Evolutionary conservation across 2,329 filamentous ascomycete genomes (phyloP), one percentile per base, ranked within the genome.

Genomic region (Aureobasidium sp.): DNA sequence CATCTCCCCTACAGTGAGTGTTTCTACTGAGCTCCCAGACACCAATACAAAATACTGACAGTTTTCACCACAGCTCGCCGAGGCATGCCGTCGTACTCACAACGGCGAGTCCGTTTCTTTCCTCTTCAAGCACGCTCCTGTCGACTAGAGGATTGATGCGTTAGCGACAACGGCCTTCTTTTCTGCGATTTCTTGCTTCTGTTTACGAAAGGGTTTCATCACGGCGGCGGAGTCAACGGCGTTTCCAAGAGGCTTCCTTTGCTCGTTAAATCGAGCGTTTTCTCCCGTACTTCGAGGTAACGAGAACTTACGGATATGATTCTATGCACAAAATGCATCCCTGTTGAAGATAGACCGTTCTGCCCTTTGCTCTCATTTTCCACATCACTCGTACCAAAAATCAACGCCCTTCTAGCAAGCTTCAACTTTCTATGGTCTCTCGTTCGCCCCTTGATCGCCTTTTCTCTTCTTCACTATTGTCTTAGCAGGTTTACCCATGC

Each of bases 1-100:
- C 75, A 90, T 97, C 69, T 91, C 88, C 70, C 88, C 90, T 46
- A 96, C 91, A 39, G 77, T 79, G 67, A 74, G 77, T 74, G 27
- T 9, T 34, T 12, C 17, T 7, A n/a, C 5, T 0, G 13, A 44
- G 42, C 52, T n/a, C 47, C 15, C 41, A 32, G 5, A 32, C 5
- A 34, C 8, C 13, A 1, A 42, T 15, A n/a, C 36, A 32, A 12
- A 3, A 3, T 56, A n/a, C 53, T 57, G 37, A 57, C 53, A n/a
- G 10, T 34, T 3, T n/a, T 3, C 6, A 48, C 36, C 44, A 32
- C 61, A 76, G 72, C 78, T 89, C 63, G 87, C 85, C n/a, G 87
- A 87, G 76, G 86, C 86, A 13, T 88, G 87, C 67, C 79, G 85
- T 61, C 78, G 86, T 70, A 89, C 87, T 23, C 87, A 87, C 74